phyloP scores from a whole-genome alignment of 1,284 basidiomycete species.

The Sporisorium exsertum region DNA sequence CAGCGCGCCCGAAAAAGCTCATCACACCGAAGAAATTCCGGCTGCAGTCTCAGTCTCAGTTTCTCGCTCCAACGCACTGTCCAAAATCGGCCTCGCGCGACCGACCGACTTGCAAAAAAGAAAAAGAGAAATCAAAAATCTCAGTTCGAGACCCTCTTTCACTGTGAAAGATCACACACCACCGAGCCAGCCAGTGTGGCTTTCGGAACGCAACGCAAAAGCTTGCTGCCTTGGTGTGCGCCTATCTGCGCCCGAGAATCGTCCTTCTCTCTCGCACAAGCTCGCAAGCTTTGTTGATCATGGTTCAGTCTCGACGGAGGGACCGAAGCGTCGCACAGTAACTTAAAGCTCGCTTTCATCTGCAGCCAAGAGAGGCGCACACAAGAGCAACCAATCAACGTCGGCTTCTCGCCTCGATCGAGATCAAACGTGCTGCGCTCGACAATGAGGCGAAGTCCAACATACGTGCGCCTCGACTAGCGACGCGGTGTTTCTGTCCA shows the following conservation, averaged over 20 bases:
- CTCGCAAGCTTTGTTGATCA: background rate
- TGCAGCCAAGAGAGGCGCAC: background rate
- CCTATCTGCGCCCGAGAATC: background rate
- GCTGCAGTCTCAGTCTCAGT: background rate
- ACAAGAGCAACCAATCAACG: background rate
- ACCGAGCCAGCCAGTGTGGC: background rate
- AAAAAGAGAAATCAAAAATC: background rate
- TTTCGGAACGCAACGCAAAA: background rate
- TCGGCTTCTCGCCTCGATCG: background rate
- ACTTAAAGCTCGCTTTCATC: background rate
- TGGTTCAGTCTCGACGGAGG: background rate
- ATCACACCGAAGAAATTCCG: no score
- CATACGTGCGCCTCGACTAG: background rate
- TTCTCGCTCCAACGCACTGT: background rate
- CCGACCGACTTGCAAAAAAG: background rate
- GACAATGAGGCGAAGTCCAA: background rate
- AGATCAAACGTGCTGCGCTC: background rate
- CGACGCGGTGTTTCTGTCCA: no score
- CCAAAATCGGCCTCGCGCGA: background rate
- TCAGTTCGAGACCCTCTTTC: background rate
- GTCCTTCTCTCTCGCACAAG: background rate
- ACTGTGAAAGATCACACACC: background rate
- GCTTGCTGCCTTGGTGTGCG: background rate
- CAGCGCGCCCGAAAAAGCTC: background rate
- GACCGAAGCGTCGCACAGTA: background rate